Evolutionary conservation across 495 filamentous ascomycete species (phyloP), one percentile per base, ranked within the genome.

Genomic region (Aspergillus sclerotioniger): DNA sequence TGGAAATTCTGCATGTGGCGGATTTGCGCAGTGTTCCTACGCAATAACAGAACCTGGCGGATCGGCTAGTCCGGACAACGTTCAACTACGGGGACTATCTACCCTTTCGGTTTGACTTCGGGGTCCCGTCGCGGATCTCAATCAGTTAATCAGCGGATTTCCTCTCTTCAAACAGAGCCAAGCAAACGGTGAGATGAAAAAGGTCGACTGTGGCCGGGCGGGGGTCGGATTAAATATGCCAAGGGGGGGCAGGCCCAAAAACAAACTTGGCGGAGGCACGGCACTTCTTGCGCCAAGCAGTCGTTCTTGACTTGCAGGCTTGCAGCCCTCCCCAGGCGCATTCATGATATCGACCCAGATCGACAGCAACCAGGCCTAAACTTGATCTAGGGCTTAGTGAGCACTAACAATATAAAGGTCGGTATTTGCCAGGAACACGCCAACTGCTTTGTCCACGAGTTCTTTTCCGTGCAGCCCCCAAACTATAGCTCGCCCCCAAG

Each of bases 161-260:
- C 20, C 47, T 25, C 15, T 13, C 31, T 16, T 50, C 47, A 50
- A 50, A 50, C 47, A 32, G 20, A 28, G 47, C 47, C 47, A 50
- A 50, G 47, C 9, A 9, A 50, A 50, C 28, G 47, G 47, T 32
- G 47, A 50, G 31, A 50, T 50, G 28, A 28, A 25, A 48, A 31
- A 31, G 47, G 47, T 50, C 15, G 31, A 29, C 16, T 25, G 25
- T 32, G 47, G 47, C n/a, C 47, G n/a, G n/a, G 5, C 3, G 19
- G 16, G 47, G 15, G 47, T 50, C 47, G 31, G 9, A 0, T 50
- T 31, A 7, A 50, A 32, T 32, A 50, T 28, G 47, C 28, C 47
- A 31, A 50, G 47, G 28, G 47, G 47, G 28, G 25, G 21, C 21
- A n/a, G 46, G 46, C 6, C 46, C 21, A 20, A n/a, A 16, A 29